Evolutionary conservation across 371 early-diverging fungal genomes (phyloP).

Genomic region (Lichtheimia hyalospora): DNA sequence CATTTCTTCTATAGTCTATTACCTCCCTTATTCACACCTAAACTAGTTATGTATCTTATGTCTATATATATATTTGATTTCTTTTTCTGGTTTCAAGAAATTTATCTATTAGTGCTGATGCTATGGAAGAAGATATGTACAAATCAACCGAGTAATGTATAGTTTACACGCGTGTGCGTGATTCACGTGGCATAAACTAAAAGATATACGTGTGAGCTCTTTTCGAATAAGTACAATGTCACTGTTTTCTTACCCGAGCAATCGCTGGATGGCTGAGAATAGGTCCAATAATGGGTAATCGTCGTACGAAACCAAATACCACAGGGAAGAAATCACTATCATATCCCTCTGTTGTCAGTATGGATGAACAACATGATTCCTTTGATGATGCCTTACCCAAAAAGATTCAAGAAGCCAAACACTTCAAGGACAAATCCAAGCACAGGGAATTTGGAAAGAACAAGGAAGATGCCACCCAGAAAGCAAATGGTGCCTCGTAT

Average conservation of each 20-base stretch:
- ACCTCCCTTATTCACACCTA: too few relatives aligned
- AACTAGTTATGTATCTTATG: too few relatives aligned
- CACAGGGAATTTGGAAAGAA: constrained; percentile 87
- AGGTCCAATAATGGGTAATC: constrained; percentile 88
- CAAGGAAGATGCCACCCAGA: constrained; percentile 86
- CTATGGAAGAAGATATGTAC: background rate
- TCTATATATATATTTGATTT: background rate
- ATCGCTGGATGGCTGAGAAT: constrained; percentile 82
- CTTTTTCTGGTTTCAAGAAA: background rate
- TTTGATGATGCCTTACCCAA: constrained; percentile 67
- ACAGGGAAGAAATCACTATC: constrained; percentile 97
- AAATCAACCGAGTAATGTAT: background rate
- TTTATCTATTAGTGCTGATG: background rate
- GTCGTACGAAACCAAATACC: constrained; percentile 82
- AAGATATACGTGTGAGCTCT: background rate
- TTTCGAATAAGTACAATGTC: background rate
- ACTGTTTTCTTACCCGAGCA: constrained; percentile 56
- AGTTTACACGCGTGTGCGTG: constrained; percentile 17
- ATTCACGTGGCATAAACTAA: constrained; percentile 24
- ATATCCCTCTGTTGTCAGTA: too few relatives aligned
- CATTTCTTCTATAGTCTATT: background rate
- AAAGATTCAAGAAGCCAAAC: constrained; percentile 95
- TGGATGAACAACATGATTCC: too few relatives aligned
- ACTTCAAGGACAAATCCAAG: constrained; percentile 88
- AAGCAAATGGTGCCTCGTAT: constrained; percentile 89